These are phyloP conservation scores for Cucumis sativus DNA, from an alignment of 306 rosid genomes.

Conservation along the genomic window Cucumber_9930_V3 NC_026660.2:28694501-28695000, in stretches of 20 bases:
- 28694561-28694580: slow-evolving; percentile 3
- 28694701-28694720: slow-evolving; percentile 7
- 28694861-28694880: not conserved
- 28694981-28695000: not conserved
- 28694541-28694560: not conserved
- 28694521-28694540: slow-evolving; percentile 15
- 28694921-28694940: slow-evolving; percentile 1
- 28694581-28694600: slow-evolving; percentile 12
- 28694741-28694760: not conserved
- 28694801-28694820: not conserved
- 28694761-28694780: not conserved
- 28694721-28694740: not conserved
- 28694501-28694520: not conserved
- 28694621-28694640: slow-evolving; percentile 39
- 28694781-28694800: not conserved
- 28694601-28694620: slow-evolving; percentile 8
- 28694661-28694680: slow-evolving; percentile 36
- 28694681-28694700: slow-evolving; percentile 13
- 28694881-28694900: not conserved
- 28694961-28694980: not conserved
- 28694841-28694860: not conserved
- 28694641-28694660: slow-evolving; percentile 32
- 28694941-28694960: not conserved
- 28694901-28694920: not conserved
- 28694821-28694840: not conserved